Conservation (phyloP, 1,284 basidiomycete genomes). For the Cutaneotrichosporon mucoides region DNA sequence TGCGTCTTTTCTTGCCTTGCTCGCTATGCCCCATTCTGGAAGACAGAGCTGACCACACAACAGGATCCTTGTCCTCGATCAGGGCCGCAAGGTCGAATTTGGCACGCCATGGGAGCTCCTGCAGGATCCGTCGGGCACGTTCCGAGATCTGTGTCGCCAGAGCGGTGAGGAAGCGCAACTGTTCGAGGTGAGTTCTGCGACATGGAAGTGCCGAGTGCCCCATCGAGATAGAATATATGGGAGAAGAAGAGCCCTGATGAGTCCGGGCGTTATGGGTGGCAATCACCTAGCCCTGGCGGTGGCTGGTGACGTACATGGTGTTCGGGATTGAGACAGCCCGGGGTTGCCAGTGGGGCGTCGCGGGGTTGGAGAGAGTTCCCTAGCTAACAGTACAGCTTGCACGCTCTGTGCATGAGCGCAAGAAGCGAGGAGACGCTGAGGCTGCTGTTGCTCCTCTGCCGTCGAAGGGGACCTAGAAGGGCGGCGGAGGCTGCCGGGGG, state of each 20-base stretch:
- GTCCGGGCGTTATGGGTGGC: no score
- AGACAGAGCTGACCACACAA: neutral
- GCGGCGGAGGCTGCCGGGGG: no score
- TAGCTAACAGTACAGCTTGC: slow-evolving; percentile 14
- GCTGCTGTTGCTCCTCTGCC: neutral
- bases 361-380: no score
- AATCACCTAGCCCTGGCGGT: no score
- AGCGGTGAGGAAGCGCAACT: slow-evolving; percentile 48
- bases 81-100: slow-evolving; percentile 52
- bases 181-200: slow-evolving; percentile 32
- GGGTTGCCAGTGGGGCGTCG: no score
- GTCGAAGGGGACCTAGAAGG: no score
- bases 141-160: slow-evolving; percentile 48
- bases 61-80: slow-evolving; percentile 54
- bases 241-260: no score
- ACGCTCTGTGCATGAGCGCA: slow-evolving; percentile 20
- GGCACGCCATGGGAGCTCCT: slow-evolving; percentile 52
- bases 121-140: slow-evolving; percentile 42
- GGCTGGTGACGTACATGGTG: no score
- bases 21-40: no score
- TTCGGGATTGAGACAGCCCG: no score
- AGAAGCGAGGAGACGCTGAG: neutral
- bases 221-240: no score
- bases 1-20: no score
- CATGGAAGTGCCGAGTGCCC: neutral